Base-by-base conservation (phyloP, 208 protist genomes). In the Trypanosoma platydactyli region DNA sequence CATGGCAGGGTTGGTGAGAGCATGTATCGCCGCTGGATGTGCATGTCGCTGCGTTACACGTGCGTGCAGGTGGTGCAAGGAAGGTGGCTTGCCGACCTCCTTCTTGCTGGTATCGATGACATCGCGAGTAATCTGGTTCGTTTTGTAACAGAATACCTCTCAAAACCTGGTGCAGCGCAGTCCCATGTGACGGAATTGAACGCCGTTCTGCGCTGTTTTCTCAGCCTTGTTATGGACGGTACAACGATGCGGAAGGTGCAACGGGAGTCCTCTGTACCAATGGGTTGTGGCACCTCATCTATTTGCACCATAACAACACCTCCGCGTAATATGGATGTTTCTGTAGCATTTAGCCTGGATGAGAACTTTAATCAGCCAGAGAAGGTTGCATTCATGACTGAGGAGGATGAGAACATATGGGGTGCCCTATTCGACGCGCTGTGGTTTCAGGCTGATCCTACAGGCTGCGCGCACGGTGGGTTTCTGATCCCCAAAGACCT, bases 401-500 rank as follows among this genome's bases (percentile, higher is more conserved):
- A 33, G 27, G 48, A 66, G 30, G 85, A 89, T 62, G 46, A 68
- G 22, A 69, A 79, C 48, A 51, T 77, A 5, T 94, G 88, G 88
- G 68, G 75, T 12, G 48, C 70, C 20, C 29, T 94, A 20, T 61
- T 86, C 65, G 88, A 91, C 56, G 88, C 85, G 42, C 27, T 94
- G 22, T 91, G 83, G 88, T 76, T 89, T 38, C 88, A 94, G 64
- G 66, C 60, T 6, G 88, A 91, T 53, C 80, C 84, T 0, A 78
- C 78, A 7, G 58, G 64, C 35, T 55, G 68, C 24, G 55, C 84
- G 1, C 79, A 64, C 40, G 83, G 88, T 56, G 85, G 80, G 5
- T 67, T 90, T 40, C 55, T 90, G 25, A 58, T 79, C 53, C 58
- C 53, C 0, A 22, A 62, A 6, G 71, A 60, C 1, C 25, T 68